Conservation (phyloP, 78 protist species). For the Diacronema lutheri region DNA sequence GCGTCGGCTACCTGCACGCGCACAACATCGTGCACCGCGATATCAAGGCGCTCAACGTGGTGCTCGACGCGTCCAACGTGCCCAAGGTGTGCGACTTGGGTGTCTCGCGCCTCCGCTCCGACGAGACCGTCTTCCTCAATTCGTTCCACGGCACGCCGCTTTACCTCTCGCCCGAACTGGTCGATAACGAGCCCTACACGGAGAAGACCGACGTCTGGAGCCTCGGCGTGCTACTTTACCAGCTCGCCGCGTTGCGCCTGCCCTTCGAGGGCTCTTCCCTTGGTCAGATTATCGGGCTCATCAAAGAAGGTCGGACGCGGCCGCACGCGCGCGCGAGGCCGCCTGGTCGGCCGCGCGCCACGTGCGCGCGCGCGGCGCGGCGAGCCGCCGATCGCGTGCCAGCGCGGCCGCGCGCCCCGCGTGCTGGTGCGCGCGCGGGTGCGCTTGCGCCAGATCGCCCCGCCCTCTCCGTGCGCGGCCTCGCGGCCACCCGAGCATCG, state of each 20-base stretch:
- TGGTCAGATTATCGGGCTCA: neutral
- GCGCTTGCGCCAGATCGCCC: no score
- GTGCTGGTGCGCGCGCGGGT: no score
- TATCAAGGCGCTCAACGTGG: constrained; percentile 51
- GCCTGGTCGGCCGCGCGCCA: no score
- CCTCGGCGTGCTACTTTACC: constrained; percentile 9
- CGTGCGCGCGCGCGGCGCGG: no score
- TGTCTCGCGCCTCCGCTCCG: neutral
- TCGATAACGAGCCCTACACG: constrained; percentile 1
- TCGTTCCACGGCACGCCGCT: constrained; percentile 18
- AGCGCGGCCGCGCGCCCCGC: no score
- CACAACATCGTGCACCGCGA: constrained; percentile 79
- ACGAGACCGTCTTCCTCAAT: neutral
- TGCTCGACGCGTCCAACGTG: neutral
- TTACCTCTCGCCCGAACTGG: constrained; percentile 6
- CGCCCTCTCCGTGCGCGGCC: no score
- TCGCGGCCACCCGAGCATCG: no score
- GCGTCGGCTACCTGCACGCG: constrained; percentile 59
- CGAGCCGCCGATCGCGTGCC: no score
- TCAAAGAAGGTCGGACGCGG: neutral
- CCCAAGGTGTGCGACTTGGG: constrained; percentile 15
- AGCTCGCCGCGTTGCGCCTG: neutral
- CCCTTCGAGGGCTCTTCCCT: neutral
- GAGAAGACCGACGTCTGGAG: constrained; percentile 26
- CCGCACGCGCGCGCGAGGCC: no score